A percentile compares a stretch with the other conserved stretches of the same genome.
Evolutionary conservation across 768 basidiomycete genomes (phyloP).

Genomic region (Hygrocybe punicea): DNA sequence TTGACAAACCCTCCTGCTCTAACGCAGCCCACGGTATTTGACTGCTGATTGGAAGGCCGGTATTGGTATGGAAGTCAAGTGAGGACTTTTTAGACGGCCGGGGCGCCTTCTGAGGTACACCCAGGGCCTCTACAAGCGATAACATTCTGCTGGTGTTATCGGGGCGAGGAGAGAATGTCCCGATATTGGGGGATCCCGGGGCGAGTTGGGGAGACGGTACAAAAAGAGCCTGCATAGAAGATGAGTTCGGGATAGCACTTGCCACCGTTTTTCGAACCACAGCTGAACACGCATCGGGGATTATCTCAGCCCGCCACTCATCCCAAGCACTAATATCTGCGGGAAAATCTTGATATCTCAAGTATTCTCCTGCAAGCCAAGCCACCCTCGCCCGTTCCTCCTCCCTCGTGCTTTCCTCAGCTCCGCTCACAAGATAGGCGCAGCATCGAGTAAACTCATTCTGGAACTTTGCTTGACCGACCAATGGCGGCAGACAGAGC

Average conservation of each 20-base stretch:
- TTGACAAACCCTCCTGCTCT: constrained; percentile 63
- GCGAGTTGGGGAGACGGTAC: constrained; percentile 46
- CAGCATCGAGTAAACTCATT: constrained; percentile 67
- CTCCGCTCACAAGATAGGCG: constrained; percentile 59
- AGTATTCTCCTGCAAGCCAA: constrained; percentile 68
- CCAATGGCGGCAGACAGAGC: constrained; percentile 56
- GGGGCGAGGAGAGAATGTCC: constrained; percentile 55
- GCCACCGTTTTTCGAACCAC: constrained; percentile 17
- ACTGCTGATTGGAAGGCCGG: constrained; percentile 17
- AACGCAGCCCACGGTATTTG: constrained; percentile 51
- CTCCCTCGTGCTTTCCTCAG: constrained; percentile 40
- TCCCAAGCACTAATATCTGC: constrained; percentile 55
- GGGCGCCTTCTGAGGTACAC: constrained; percentile 14
- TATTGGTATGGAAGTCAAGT: constrained; percentile 24
- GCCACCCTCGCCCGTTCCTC: constrained; percentile 45
- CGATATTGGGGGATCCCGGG: constrained; percentile 44
- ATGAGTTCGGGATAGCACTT: constrained; percentile 39
- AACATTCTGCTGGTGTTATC: constrained; percentile 38
- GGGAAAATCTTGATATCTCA: constrained; percentile 54
- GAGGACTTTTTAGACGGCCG: constrained; percentile 19
- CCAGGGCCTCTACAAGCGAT: constrained; percentile 48
- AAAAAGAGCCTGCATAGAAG: constrained; percentile 54
- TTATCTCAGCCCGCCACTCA: constrained; percentile 49
- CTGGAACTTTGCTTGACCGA: constrained; percentile 59
- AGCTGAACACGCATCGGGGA: constrained; percentile 41